Percentiles rank a stretch among this genome's conserved stretches.
phyloP scores from a whole-genome alignment of 2,329 filamentous ascomycete genomes.

The Talaromyces verruculosus region DNA sequence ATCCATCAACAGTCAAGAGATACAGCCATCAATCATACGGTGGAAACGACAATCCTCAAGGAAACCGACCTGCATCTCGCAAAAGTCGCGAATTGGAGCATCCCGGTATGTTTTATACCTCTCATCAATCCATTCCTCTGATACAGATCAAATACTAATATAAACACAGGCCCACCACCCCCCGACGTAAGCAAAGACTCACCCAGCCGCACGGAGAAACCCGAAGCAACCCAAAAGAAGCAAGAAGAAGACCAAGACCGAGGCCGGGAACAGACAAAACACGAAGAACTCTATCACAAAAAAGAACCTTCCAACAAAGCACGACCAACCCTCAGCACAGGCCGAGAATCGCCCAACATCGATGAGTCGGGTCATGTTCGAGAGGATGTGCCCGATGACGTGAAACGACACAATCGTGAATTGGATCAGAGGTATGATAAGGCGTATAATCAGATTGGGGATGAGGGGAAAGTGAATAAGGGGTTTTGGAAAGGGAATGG shows the following conservation, averaged over 20 bases:
- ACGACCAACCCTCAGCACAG: conserved; percentile 34
- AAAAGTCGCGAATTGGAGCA: conserved; percentile 19
- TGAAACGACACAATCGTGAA: conserved; percentile 38
- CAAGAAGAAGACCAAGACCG: background rate
- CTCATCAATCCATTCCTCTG: background rate
- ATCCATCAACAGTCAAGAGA: background rate
- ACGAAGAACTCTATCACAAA: conserved; percentile 2
- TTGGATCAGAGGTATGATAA: conserved; percentile 36
- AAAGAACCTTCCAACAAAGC: conserved; percentile 36
- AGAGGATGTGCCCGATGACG: conserved; percentile 35
- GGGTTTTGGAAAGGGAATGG: conserved; percentile 23
- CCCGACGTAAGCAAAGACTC: conserved; percentile 16
- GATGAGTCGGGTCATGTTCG: conserved; percentile 31
- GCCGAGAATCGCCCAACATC: conserved; percentile 32
- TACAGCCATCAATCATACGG: conserved; percentile 10
- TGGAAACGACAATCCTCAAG: background rate
- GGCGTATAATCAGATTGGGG: conserved; percentile 34
- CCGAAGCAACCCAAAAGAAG: background rate
- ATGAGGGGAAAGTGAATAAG: conserved; percentile 29
- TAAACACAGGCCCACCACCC: conserved; percentile 13
- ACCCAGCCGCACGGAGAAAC: background rate
- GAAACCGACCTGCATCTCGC: conserved; percentile 9
- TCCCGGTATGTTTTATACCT: conserved; percentile 3
- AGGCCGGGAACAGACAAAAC: background rate
- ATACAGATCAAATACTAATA: background rate